Base-by-base conservation (phyloP, 1,284 basidiomycete species). In the Filobasidium uniguttulatum region DNA sequence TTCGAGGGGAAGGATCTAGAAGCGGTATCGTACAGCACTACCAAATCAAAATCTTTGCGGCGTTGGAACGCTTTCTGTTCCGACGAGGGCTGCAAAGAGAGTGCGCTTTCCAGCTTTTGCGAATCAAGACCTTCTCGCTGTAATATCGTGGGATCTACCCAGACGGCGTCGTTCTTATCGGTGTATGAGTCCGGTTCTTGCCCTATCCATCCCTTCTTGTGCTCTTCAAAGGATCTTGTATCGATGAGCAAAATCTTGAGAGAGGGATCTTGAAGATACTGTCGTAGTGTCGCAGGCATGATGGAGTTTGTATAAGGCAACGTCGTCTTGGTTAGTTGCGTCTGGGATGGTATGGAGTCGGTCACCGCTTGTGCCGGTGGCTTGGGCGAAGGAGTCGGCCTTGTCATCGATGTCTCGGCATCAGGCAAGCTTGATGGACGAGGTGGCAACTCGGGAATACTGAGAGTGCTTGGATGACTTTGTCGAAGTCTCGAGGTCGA, bases 31-130 rank as follows among this genome's bases (percentile, higher is more conserved):
- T 89, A 90, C 2, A 97, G 71, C 9, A 85, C 85, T n/a, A 97
- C 79, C 14, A 94, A 69, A 58, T 97, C 90, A 65, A 85, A 94
- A 59, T 82, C 81, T 62, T 88, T 78, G 25, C 93, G 82, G 51
- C 83, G 81, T 23, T 72, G 67, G 66, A 96, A 97, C 17, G 83
- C 71, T 1, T 73, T 72, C 35, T 73, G 75, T 68, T 96, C 89
- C 33, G 75, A 65, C 22, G 75, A 72, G 0, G 89, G 84, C 1
- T 79, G 80, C 19, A 87, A 70, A 1, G 78, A 70, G 47, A 94
- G 75, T 0, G 85, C 77, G 53, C 83, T 77, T 66, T 94, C 88
- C 17, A 97, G 77, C 17, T 74, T 73, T 25, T 74, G 65, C 2
- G 79, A 77, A 6, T 75, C 76, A 55, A 89, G 73, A 35, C 75